A percentile compares a stretch with the other conserved stretches of the same genome.
Conservation (phyloP, 176 grass and related monocot genomes). For the Triticum timopheevii region DNA sequence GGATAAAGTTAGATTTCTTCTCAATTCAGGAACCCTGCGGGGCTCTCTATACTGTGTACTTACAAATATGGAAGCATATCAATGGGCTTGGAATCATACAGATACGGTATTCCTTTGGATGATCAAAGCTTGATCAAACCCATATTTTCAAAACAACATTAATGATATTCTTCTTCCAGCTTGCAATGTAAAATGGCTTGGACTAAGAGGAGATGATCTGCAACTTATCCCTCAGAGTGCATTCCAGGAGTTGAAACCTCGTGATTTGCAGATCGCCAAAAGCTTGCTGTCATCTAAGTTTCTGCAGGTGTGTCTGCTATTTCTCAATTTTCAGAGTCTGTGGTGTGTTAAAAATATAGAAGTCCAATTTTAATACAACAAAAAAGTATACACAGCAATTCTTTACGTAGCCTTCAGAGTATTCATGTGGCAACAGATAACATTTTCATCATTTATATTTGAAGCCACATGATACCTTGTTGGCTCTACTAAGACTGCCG, state of each 20-base stretch:
- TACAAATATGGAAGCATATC: conserved; percentile 95
- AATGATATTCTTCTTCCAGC: conserved; percentile 50
- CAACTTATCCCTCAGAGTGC: conserved; percentile 66
- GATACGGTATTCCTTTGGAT: conserved; percentile 63
- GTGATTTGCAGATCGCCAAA: conserved; percentile 75
- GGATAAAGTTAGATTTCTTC: conserved; percentile 17
- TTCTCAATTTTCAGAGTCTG: conserved; percentile 16
- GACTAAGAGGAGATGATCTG: conserved; percentile 76
- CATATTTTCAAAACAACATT: not conserved
- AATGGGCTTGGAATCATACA: conserved; percentile 90
- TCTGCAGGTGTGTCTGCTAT: conserved; percentile 51
- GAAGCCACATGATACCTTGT: not conserved
- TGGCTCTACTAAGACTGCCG: not conserved
- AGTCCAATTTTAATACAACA: not conserved
- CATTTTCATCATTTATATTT: not conserved
- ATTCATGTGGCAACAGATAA: not conserved
- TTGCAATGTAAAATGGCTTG: conserved; percentile 97
- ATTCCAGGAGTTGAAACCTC: conserved; percentile 66
- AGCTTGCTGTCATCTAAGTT: conserved; percentile 79
- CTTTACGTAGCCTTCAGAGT: not conserved
- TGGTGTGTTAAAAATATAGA: not conserved
- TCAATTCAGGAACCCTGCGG: conserved; percentile 86
- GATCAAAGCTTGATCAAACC: not conserved
- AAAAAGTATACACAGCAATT: not conserved
- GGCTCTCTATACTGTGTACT: conserved; percentile 91